Evolutionary conservation across 192 early-diverging fungal species (phyloP).

Genomic region (Coemansia sp.): DNA sequence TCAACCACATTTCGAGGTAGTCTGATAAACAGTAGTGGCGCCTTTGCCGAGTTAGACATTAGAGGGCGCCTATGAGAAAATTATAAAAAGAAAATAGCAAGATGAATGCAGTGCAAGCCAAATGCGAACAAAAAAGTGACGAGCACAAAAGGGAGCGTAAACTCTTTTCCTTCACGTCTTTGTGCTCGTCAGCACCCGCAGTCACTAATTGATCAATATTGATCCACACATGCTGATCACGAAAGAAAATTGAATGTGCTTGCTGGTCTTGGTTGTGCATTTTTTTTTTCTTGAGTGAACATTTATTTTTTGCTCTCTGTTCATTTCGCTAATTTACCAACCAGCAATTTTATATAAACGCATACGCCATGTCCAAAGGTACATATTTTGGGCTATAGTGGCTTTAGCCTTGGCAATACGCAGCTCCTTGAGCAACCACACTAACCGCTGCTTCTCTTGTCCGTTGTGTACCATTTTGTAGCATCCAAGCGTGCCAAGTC

Average conservation of each 20-base stretch:
- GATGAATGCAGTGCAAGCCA: conserved; percentile 6
- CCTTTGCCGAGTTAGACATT: conserved; percentile 24
- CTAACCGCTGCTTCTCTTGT: background rate
- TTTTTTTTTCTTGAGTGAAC: background rate
- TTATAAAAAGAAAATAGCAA: background rate
- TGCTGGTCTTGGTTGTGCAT: background rate
- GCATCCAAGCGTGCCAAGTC: conserved; percentile 41
- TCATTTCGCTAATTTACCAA: background rate
- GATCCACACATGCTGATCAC: background rate
- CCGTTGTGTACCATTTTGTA: conserved; percentile 6
- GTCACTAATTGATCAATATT: background rate
- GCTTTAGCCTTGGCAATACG: background rate
- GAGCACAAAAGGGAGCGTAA: background rate
- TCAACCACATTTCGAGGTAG: conserved; percentile 48
- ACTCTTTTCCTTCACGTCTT: background rate
- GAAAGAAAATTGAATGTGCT: background rate
- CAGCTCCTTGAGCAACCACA: background rate
- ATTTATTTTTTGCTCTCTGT: background rate
- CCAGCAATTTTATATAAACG: background rate
- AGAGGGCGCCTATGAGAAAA: background rate
- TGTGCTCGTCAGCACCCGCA: background rate
- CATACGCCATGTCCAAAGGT: conserved; percentile 20
- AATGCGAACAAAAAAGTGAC: background rate
- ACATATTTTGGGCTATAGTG: background rate
- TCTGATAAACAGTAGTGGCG: conserved; percentile 33